Base-by-base conservation (phyloP, 2,329 filamentous ascomycete genomes). In the Westerdykella aurantiaca region DNA sequence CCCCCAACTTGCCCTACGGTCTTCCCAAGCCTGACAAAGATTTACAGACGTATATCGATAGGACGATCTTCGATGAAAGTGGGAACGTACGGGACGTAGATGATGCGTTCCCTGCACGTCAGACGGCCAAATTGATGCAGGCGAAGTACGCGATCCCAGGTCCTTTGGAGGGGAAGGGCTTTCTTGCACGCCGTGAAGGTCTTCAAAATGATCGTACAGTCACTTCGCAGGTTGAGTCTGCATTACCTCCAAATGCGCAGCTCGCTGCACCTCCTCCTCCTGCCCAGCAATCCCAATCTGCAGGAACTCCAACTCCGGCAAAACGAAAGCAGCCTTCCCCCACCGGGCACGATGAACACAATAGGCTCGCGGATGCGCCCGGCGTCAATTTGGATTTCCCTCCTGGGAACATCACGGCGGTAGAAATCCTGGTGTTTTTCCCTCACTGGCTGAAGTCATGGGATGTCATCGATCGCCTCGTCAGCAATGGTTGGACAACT, bases 361-460 rank as follows among this genome's bases (percentile, higher is more conserved):
- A 55, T n/a, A 56, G 53, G 23, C 35, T 57, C 3, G 33, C 29
- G 21, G 48, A 51, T 13, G 50, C 57, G 1, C 58, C 56, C 3
- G 44, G 45, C 12, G n/a, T 43, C 2, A 48, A 47, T 14, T 43
- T 57, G 1, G 38, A 34, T 4, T 57, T 62, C 37, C 58, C 55
- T 1, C 14, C 29, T 5, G 52, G 43, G n/a, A 61, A 63, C 34
- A 39, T 62, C 7, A 60, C 58, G 1, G 45, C 57, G 2, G 50
- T 52, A 12, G 60, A 64, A 31, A 41, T 60, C 4, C 35, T 53
- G 7, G 47, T 52, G 2, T 61, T 63, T 38, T 16, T 62, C 4
- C 57, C 60, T 1, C 44, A 55, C 2, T 51, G 48, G 2, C 46
- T 61, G 29, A 56, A 58, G 11, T 55, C 48, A 6, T 49, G 45